These are phyloP conservation scores for Retiboletus flavoniger DNA, from an alignment of 1,284 basidiomycete species.

Conservation along the genomic window DNA sequence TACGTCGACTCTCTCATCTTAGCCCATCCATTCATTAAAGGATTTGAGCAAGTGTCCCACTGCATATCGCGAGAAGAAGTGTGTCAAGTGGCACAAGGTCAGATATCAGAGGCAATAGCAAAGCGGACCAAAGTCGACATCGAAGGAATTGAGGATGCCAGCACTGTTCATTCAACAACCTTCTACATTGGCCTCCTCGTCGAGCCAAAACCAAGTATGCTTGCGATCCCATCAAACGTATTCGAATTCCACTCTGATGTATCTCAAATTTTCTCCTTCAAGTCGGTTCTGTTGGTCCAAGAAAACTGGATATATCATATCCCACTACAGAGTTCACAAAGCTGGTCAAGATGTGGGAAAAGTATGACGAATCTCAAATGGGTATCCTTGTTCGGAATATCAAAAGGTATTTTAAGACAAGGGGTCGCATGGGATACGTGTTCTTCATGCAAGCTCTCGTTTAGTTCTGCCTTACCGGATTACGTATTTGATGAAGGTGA, in stretches of 20 bases:
- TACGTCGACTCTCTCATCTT: conserved; percentile 88
- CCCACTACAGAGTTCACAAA: conserved; percentile 97
- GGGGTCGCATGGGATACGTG: conserved; percentile 8
- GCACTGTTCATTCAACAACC: conserved; percentile 86
- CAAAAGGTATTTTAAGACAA: conserved; percentile 65
- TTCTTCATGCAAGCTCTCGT: conserved; percentile 16
- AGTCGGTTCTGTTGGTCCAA: conserved; percentile 70
- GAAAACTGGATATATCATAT: conserved; percentile 94
- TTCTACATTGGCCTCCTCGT: conserved; percentile 97
- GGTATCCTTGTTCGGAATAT: conserved; percentile 93
- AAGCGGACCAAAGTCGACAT: conserved; percentile 81
- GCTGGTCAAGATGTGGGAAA: conserved; percentile 94
- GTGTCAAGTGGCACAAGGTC: conserved; percentile 85
- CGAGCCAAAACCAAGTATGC: conserved; percentile 85
- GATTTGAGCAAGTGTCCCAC: conserved; percentile 85
- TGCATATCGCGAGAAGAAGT: conserved; percentile 88
- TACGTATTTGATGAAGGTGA: conserved; percentile 82
- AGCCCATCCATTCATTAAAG: conserved; percentile 95
- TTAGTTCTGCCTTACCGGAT: conserved; percentile 72
- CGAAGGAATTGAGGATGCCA: conserved; percentile 73
- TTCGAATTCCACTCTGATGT: conserved; percentile 19
- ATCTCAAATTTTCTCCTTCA: conserved; percentile 22
- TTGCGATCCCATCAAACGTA: conserved; percentile 15
- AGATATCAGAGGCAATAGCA: conserved; percentile 69
- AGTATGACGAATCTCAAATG: conserved; percentile 91